A percentile compares a stretch with the other conserved stretches of the same genome.
Evolutionary conservation across 1,284 basidiomycete genomes (phyloP).

Genomic region (Ustilago bromivora): DNA sequence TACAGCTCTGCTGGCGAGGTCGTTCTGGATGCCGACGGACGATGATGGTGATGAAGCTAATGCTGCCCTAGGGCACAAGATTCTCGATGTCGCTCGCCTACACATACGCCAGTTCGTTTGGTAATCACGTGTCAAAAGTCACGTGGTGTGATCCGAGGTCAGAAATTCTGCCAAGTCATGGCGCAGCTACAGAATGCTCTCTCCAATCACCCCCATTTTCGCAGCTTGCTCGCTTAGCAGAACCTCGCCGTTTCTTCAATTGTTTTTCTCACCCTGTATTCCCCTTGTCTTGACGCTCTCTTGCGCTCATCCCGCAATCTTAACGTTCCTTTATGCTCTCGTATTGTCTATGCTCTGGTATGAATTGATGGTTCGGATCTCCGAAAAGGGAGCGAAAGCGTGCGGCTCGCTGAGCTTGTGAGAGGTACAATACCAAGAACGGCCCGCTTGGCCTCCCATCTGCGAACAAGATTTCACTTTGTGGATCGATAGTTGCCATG

Average conservation of each 20-base stretch:
- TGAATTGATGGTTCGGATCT: neutral
- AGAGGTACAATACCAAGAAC: neutral
- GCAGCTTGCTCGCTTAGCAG: too few species aligned
- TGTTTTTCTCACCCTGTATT: too few species aligned
- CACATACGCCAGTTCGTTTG: slow-evolving; percentile 17
- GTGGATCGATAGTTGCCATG: neutral
- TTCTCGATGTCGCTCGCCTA: neutral
- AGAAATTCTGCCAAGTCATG: too few species aligned
- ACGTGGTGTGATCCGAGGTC: too few species aligned
- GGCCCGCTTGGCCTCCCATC: neutral
- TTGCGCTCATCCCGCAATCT: too few species aligned
- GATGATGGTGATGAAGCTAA: neutral
- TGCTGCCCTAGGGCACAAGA: neutral
- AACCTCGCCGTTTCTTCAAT: too few species aligned
- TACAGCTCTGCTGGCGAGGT: neutral
- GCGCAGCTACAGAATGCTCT: too few species aligned
- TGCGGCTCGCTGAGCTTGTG: neutral
- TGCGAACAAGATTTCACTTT: neutral
- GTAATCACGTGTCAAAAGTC: neutral
- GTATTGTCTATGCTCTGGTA: neutral
- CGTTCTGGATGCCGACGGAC: neutral
- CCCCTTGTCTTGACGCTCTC: neutral
- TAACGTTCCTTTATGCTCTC: too few species aligned
- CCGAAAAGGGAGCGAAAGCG: neutral
- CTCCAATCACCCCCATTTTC: too few species aligned